Base-by-base conservation (phyloP, 1,139 yeast species). In the Kodamaea derodonti region DNA sequence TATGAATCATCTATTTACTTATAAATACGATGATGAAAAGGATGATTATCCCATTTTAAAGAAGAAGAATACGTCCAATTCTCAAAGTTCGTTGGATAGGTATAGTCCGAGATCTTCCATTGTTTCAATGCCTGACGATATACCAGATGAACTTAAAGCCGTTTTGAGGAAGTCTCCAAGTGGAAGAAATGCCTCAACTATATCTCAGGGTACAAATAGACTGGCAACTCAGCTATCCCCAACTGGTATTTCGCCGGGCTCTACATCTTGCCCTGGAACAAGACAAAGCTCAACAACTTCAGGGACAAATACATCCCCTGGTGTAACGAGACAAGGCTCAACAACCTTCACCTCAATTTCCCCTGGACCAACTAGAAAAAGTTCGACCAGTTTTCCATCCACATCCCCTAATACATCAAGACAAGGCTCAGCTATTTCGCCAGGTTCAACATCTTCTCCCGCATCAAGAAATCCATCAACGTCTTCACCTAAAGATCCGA, bases 21-120 rank as follows among this genome's bases (percentile, higher is more conserved):
- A 42, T 30, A 30, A 34, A 14, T 42, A 42, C 29, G 42, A 38
- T 13, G 44, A 40, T 3, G 25, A 12, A n/a, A 24, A 22, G 23
- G 26, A 29, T 11, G 30, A 22, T n/a, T 23, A 35, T n/a, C 12
- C 24, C 15, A 13, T 14, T 9, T 20, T 17, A 10, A 10, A 24
- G 24, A 20, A 32, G 29, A 18, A 25, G 27, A 6, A 29, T 17
- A 23, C 30, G n/a, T 14, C 27, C 20, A 14, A 30, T 8, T 14
- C 42, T 25, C 14, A 22, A n/a, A 32, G 36, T 20, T 32, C 38
- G n/a, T 20, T 27, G 23, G 50, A 47, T 10, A 46, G 45, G 16
- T 48, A 40, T 33, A 43, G 48, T 20, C 52, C 52, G 2, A 34
- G 52, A n/a, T 43, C 49, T 10, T 41, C 47, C 20, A 44, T 47